phyloP scores from a whole-genome alignment of 495 filamentous ascomycete genomes.

The Lasiosphaeria miniovina region DNA sequence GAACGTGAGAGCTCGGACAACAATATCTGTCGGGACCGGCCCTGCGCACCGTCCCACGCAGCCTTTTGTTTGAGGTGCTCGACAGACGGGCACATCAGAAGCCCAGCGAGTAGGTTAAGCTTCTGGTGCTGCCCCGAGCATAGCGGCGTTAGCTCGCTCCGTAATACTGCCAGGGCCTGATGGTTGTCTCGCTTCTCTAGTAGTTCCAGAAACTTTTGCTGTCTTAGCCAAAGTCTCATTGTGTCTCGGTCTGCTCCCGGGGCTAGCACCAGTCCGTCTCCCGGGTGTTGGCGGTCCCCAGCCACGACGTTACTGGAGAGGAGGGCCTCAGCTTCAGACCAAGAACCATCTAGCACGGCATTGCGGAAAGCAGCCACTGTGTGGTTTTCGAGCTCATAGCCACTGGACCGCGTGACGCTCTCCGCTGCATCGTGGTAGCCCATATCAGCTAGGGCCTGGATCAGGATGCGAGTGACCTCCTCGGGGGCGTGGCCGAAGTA shows the following conservation, averaged over 20 bases:
- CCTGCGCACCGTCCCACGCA: slow-evolving; percentile 82
- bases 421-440: slow-evolving; percentile 78
- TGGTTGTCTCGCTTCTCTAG: slow-evolving; percentile 72
- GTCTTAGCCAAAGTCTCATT: slow-evolving; percentile 71
- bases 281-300: slow-evolving; percentile 46
- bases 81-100: slow-evolving; percentile 80
- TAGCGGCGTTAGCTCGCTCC: slow-evolving; percentile 83
- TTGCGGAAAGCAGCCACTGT: slow-evolving; percentile 79
- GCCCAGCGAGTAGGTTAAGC: slow-evolving; percentile 80
- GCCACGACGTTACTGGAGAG: slow-evolving; percentile 59
- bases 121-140: slow-evolving; percentile 67
- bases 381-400: slow-evolving; percentile 81
- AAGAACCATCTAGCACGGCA: slow-evolving; percentile 78
- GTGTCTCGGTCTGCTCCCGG: slow-evolving; percentile 42
- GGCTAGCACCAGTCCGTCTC: slow-evolving; percentile 45
- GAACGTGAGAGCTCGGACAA: slow-evolving; percentile 81
- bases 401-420: slow-evolving; percentile 74
- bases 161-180: slow-evolving; percentile 73
- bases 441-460: slow-evolving; percentile 84
- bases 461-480: slow-evolving; percentile 88
- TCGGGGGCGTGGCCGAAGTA: slow-evolving; percentile 84
- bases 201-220: slow-evolving; percentile 94
- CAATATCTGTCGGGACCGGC: slow-evolving; percentile 69
- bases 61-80: slow-evolving; percentile 81
- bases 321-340: slow-evolving; percentile 79